A percentile compares a stretch with the other conserved stretches of the same genome.
These are phyloP conservation scores for Pichia exigua DNA, from an alignment of 805 yeast species.

Conservation along the genomic window DNA sequence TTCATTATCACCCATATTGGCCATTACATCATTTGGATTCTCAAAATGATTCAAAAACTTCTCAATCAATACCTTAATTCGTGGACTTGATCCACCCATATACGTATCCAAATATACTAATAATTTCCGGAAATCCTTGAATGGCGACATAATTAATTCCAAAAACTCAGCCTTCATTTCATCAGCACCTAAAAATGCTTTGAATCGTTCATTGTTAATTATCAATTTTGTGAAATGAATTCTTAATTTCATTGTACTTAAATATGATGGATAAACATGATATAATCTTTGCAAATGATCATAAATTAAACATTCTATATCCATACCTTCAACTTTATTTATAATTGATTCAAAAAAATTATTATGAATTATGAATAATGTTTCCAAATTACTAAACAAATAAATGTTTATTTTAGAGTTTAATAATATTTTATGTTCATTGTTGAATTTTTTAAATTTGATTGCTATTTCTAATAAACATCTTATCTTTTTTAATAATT, in stretches of 20 bases:
- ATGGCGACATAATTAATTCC: slow-evolving; percentile 4
- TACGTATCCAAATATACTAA: slow-evolving; percentile 4
- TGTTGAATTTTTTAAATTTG: slow-evolving; percentile 3
- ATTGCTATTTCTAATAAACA: slow-evolving; percentile 3
- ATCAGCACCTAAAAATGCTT: neutral
- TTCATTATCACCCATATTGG: neutral
- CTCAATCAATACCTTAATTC: slow-evolving; percentile 5
- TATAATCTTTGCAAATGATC: slow-evolving; percentile 18
- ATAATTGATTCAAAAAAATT: slow-evolving; percentile 9
- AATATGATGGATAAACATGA: slow-evolving; percentile 23
- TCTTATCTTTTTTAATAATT: slow-evolving; percentile 5
- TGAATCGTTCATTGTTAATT: neutral
- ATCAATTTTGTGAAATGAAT: neutral
- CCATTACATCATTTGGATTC: neutral
- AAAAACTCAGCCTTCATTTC: neutral
- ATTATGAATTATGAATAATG: slow-evolving; percentile 10
- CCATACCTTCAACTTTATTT: slow-evolving; percentile 3
- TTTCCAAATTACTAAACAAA: slow-evolving; percentile 16
- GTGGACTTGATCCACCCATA: slow-evolving; percentile 7
- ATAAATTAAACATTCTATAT: slow-evolving; percentile 11
- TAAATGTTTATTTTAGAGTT: slow-evolving; percentile 18
- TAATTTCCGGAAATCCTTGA: slow-evolving; percentile 4
- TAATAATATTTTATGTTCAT: slow-evolving; percentile 11
- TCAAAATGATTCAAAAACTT: slow-evolving; percentile 1
- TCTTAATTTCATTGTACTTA: slow-evolving; percentile 9